These are phyloP conservation scores for Proliferodiscus dingleyae DNA, from an alignment of 2,329 filamentous ascomycete species.

Conservation along the genomic window DNA sequence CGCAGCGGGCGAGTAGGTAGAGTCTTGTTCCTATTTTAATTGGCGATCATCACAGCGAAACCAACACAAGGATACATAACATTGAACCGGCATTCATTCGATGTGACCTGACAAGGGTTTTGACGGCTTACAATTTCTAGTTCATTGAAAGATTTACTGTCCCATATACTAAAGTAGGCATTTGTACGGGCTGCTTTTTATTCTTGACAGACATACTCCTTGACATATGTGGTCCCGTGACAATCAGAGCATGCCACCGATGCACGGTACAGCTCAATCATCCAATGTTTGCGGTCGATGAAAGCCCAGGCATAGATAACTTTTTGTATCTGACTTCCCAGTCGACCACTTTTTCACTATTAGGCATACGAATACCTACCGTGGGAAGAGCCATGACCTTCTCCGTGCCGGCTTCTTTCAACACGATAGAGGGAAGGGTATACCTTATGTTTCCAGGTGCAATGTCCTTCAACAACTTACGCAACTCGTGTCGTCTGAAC, in stretches of 20 bases:
- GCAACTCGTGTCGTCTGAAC: not conserved
- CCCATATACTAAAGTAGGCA: too few relatives aligned
- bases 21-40: too few relatives aligned
- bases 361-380: conserved; percentile 13
- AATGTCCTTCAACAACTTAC: conserved; percentile 10
- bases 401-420: conserved; percentile 7
- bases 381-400: conserved; percentile 25
- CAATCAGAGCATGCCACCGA: too few relatives aligned
- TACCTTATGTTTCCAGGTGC: conserved; percentile 23
- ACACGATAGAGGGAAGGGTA: conserved; percentile 27
- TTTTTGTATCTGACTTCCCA: conserved; percentile 28
- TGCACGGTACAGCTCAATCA: too few relatives aligned
- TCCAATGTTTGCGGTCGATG: not conserved
- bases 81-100: not conserved
- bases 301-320: conserved; percentile 14
- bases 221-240: too few relatives aligned
- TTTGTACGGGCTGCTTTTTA: too few relatives aligned
- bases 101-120: too few relatives aligned
- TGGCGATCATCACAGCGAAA: not conserved
- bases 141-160: too few relatives aligned
- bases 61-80: not conserved
- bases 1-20: not conserved
- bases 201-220: too few relatives aligned
- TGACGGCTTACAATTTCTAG: too few relatives aligned
- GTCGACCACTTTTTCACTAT: conserved; percentile 3